Evolutionary conservation across 1,139 yeast genomes (phyloP).

Genomic region (Blastobotrys apis): DNA sequence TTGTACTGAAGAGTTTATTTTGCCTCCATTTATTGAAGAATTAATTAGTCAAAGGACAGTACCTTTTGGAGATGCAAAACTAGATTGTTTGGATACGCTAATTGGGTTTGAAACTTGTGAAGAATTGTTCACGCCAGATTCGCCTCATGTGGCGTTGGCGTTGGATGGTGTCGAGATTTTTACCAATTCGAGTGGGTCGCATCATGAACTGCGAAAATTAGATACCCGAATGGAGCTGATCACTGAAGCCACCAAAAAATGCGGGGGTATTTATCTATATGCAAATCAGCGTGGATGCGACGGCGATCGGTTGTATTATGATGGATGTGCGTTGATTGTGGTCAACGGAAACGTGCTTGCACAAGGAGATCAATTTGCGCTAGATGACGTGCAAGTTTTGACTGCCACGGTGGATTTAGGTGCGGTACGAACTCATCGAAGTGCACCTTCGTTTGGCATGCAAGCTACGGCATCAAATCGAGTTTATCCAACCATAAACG

Average conservation of each 20-base stretch:
- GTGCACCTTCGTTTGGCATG: slow-evolving; percentile 65
- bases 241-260: slow-evolving; percentile 86
- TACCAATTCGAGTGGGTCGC: slow-evolving; percentile 94
- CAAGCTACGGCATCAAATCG: slow-evolving; percentile 52
- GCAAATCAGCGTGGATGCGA: slow-evolving; percentile 97
- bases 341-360: slow-evolving; percentile 89
- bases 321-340: slow-evolving; percentile 92
- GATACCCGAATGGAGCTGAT: slow-evolving; percentile 80
- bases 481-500: slow-evolving; percentile 52
- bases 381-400: slow-evolving; percentile 87
- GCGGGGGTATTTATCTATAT: slow-evolving; percentile 93
- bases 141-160: slow-evolving; percentile 90
- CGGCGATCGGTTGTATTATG: slow-evolving; percentile 94
- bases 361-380: slow-evolving; percentile 86
- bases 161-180: slow-evolving; percentile 94
- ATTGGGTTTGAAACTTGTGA: slow-evolving; percentile 97
- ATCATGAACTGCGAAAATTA: slow-evolving; percentile 88
- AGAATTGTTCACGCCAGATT: slow-evolving; percentile 91
- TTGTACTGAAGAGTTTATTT: slow-evolving; percentile 61
- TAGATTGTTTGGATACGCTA: slow-evolving; percentile 77
- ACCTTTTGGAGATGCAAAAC: slow-evolving; percentile 84
- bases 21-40: slow-evolving; percentile 63
- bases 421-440: slow-evolving; percentile 79
- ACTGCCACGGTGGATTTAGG: slow-evolving; percentile 91
- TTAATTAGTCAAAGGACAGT: slow-evolving; percentile 53